Base-by-base conservation (phyloP, 148 eudicot genomes). In the Mesembryanthemum crystallinum region DNA sequence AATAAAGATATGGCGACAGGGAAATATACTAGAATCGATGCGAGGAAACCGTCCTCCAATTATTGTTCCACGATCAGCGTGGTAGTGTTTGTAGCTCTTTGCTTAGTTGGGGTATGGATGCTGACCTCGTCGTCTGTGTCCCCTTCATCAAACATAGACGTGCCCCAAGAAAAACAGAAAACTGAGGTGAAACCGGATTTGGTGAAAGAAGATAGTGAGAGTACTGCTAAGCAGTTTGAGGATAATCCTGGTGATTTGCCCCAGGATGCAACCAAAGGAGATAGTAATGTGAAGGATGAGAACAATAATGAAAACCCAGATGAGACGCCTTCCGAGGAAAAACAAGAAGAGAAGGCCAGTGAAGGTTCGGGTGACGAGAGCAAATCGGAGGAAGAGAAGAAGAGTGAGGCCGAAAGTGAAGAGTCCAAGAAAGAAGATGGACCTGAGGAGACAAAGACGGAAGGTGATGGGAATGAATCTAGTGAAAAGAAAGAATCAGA, bases 41-140 rank as follows among this genome's bases (percentile, higher is more conserved):
- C 88, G 54, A 83, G 83, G 75, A 91, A 86, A 73, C 81, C 96
- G 13, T 82, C 87, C 35, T 82, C 87, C 28, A 83, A 76, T 80
- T 86, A 84, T 67, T 91, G 97, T 73, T 91, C 93, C 12, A 85
- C 93, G 1, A 85, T 85, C 52, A 83, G 85, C 59, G 54, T 89
- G 37, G 91, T 88, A 28, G 90, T 82, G 28, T 91, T 91, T 55
- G 90, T 91, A 54, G 91, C 89, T 64, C 86, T 91, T 73, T 88
- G 91, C 77, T 77, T 91, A 69, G 91, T 89, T 57, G 97, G 97
- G 58, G 86, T 91, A 67, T 91, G 97, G 97, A 91, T 91, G 89
- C 70, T 88, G 86, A 85, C 88, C 3, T 54, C 91, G 21, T 88
- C 94, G 0, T 86, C 90, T 8, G 82, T 85, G 21, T 82, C 83